These are phyloP conservation scores for Umbelopsis sp. DNA, from an alignment of 192 early-diverging fungal genomes.

Conservation along the genomic window DNA sequence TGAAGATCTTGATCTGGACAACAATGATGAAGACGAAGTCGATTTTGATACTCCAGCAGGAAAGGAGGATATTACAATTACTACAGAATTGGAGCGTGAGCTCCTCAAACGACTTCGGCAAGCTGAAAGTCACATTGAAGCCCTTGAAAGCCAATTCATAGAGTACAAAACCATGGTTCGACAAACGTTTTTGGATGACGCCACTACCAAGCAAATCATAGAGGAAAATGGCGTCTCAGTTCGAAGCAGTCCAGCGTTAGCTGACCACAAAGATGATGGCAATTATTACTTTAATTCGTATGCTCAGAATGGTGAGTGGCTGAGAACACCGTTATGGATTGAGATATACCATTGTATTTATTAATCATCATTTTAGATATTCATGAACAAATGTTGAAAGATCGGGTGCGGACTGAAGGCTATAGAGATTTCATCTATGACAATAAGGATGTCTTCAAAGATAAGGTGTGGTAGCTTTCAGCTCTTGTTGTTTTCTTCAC, in stretches of 20 bases:
- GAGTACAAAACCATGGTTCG: slow-evolving; percentile 73
- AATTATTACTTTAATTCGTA: slow-evolving; percentile 99
- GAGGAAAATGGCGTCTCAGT: neutral
- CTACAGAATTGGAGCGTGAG: slow-evolving; percentile 56
- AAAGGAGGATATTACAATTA: slow-evolving; percentile 30
- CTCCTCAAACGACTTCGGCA: slow-evolving; percentile 54
- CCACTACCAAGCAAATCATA: neutral
- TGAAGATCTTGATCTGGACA: slow-evolving; percentile 70
- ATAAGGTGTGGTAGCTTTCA: slow-evolving; percentile 50
- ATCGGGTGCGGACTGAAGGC: slow-evolving; percentile 74
- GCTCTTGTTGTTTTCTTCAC: neutral
- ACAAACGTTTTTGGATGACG: slow-evolving; percentile 65
- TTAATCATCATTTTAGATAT: slow-evolving; percentile 19
- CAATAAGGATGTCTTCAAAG: slow-evolving; percentile 84
- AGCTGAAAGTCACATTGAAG: slow-evolving; percentile 57
- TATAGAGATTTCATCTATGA: slow-evolving; percentile 84
- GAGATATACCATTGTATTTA: neutral
- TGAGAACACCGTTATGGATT: slow-evolving; percentile 11
- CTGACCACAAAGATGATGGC: slow-evolving; percentile 20
- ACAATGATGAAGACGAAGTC: slow-evolving; percentile 39
- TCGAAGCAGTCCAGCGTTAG: neutral
- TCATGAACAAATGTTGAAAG: slow-evolving; percentile 84
- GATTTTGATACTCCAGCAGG: slow-evolving; percentile 11
- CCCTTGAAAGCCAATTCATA: slow-evolving; percentile 59
- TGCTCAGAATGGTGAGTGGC: slow-evolving; percentile 79